Conservation (phyloP, 1,284 basidiomycete species). For the Meira nashicola region DNA sequence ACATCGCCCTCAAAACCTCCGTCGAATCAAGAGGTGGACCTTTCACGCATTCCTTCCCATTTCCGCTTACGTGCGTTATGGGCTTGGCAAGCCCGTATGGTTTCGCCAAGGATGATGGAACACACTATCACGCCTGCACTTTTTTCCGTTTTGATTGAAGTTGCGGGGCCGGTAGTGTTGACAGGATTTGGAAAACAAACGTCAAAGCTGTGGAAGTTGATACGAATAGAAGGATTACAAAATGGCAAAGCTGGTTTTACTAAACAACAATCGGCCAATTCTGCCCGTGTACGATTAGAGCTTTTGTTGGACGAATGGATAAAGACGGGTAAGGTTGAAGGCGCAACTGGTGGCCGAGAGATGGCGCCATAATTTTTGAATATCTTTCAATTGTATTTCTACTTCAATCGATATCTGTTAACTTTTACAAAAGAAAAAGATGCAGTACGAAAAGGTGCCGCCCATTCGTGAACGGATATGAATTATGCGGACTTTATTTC, state of each 20-base stretch:
- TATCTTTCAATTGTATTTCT: neutral
- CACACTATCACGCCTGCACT: conserved; percentile 40
- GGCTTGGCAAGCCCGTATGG: conserved; percentile 41
- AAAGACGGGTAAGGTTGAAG: conserved; percentile 23
- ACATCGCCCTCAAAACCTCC: conserved; percentile 15
- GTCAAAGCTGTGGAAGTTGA: conserved; percentile 33
- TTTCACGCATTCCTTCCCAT: conserved; percentile 20
- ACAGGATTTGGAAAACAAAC: conserved; percentile 38
- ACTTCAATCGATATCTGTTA: no score
- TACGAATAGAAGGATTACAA: conserved; percentile 34
- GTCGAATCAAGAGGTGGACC: conserved; percentile 4
- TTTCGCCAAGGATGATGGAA: conserved; percentile 33
- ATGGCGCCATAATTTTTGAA: conserved; percentile 10
- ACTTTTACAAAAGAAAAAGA: no score
- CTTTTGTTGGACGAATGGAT: conserved; percentile 52
- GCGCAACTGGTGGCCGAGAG: conserved; percentile 13
- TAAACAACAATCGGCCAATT: conserved; percentile 26
- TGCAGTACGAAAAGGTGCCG: no score
- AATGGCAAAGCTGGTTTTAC: conserved; percentile 28
- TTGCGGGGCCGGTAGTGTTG: conserved; percentile 30
- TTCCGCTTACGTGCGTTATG: conserved; percentile 40
- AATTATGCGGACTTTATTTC: no score
- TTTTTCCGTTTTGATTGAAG: conserved; percentile 44
- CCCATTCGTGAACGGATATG: no score
- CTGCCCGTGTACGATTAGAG: conserved; percentile 40